These are phyloP conservation scores for Phytophthora meadii DNA, from an alignment of 352 stramenopile genomes.

Conservation along the genomic window DNA sequence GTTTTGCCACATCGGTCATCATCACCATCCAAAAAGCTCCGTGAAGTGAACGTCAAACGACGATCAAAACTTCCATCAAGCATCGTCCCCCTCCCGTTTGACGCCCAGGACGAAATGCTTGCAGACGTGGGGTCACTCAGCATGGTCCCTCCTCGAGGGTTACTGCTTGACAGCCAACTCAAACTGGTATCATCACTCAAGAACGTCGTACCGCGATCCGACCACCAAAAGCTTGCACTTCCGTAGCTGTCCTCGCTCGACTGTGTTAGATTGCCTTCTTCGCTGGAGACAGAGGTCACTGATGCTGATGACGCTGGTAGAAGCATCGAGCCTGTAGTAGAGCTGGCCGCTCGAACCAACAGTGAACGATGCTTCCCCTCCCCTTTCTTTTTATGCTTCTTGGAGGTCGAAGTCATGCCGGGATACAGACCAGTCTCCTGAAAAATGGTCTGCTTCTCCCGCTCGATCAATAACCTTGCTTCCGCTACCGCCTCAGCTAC, in stretches of 20 bases:
- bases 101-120: conserved; percentile 41
- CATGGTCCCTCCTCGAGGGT: conserved; percentile 38
- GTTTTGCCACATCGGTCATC: conserved; percentile 23
- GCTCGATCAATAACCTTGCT: conserved; percentile 69
- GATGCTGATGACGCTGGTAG: conserved; percentile 31
- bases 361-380: conserved; percentile 30
- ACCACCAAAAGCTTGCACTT: conserved; percentile 56
- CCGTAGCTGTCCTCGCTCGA: conserved; percentile 48
- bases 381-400: conserved; percentile 34
- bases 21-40: conserved; percentile 44
- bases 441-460: conserved; percentile 70
- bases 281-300: conserved; percentile 39
- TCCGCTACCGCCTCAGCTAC: conserved; percentile 69
- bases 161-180: conserved; percentile 49
- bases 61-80: conserved; percentile 42
- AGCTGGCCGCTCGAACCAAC: conserved; percentile 35
- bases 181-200: conserved; percentile 46
- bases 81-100: conserved; percentile 35
- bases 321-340: conserved; percentile 33
- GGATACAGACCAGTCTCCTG: conserved; percentile 72
- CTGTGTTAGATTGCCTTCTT: conserved; percentile 43
- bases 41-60: conserved; percentile 39
- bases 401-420: conserved; percentile 36
- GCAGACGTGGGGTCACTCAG: conserved; percentile 38
- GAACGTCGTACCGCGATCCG: conserved; percentile 45